Evolutionary conservation across 495 filamentous ascomycete genomes (phyloP).

Genomic region (Rostrohypoxylon terebratum): DNA sequence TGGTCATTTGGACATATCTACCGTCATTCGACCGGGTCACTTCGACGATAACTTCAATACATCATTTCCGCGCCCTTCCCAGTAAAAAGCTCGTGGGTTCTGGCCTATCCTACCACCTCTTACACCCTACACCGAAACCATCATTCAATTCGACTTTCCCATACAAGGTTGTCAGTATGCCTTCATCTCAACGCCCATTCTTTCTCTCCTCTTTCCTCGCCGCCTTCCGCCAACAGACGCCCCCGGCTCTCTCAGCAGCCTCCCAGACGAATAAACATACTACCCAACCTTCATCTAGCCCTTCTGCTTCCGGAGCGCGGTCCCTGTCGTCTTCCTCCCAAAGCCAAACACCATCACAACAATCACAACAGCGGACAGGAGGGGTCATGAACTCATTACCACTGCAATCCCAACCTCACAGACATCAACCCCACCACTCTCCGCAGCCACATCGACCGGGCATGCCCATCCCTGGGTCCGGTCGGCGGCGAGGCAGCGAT

Average conservation of each 20-base stretch:
- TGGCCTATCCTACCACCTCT: neutral
- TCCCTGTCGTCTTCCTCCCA: slow-evolving; percentile 56
- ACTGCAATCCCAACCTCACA: slow-evolving; percentile 55
- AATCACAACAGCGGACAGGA: slow-evolving; percentile 52
- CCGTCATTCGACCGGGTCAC: slow-evolving; percentile 6
- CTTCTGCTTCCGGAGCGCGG: slow-evolving; percentile 52
- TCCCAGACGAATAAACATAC: slow-evolving; percentile 61
- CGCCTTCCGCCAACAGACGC: slow-evolving; percentile 72
- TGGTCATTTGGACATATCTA: slow-evolving; percentile 1
- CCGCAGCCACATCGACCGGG: slow-evolving; percentile 42
- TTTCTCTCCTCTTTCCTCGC: slow-evolving; percentile 85
- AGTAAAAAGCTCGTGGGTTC: neutral
- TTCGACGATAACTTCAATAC: neutral
- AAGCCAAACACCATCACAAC: slow-evolving; percentile 48
- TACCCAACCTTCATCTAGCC: slow-evolving; percentile 43
- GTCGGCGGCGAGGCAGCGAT: slow-evolving; percentile 78
- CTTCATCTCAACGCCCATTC: slow-evolving; percentile 81
- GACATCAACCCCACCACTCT: slow-evolving; percentile 39
- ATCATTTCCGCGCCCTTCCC: neutral
- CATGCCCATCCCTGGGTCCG: slow-evolving; percentile 54
- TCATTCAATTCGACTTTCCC: neutral
- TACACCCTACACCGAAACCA: neutral
- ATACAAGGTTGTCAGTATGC: slow-evolving; percentile 58
- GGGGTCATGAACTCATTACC: slow-evolving; percentile 59
- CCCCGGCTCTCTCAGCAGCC: slow-evolving; percentile 49